Evolutionary conservation across 306 rosid species (phyloP).

Genomic region (Luffa acutangula): DNA sequence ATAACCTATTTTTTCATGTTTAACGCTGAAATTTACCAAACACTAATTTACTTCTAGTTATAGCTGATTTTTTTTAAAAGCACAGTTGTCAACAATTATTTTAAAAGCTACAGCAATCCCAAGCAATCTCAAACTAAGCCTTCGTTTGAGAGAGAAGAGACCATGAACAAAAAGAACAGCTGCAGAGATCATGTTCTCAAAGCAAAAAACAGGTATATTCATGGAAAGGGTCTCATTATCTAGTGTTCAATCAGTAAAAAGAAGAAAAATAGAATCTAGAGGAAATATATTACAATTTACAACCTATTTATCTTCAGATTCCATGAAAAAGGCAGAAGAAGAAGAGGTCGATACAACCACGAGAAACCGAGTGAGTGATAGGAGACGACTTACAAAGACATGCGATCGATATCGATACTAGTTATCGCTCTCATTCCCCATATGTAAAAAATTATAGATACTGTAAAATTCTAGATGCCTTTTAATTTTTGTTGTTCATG

Average conservation of each 20-base stretch:
- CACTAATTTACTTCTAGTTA: too few species aligned
- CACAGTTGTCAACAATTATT: too few species aligned
- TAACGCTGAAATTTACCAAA: too few species aligned
- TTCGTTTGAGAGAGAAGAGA: neutral
- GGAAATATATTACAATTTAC: neutral
- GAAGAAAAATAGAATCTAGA: neutral
- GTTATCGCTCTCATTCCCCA: neutral
- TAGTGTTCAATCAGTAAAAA: neutral
- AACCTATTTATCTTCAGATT: neutral
- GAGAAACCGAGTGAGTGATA: neutral
- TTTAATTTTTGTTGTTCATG: slow-evolving; percentile 13
- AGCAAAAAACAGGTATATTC: neutral
- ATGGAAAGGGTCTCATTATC: neutral
- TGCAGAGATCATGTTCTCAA: neutral
- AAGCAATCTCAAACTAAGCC: too few species aligned
- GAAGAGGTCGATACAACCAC: neutral
- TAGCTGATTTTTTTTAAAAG: too few species aligned
- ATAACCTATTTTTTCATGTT: too few species aligned
- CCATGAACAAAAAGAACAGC: neutral
- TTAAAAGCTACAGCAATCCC: too few species aligned
- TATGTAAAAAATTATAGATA: neutral
- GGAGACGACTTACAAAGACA: neutral
- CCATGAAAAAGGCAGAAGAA: neutral
- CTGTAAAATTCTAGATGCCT: neutral
- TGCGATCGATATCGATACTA: neutral